Conservation (phyloP, 768 basidiomycete species). For the Tricholoma furcatifolium region DNA sequence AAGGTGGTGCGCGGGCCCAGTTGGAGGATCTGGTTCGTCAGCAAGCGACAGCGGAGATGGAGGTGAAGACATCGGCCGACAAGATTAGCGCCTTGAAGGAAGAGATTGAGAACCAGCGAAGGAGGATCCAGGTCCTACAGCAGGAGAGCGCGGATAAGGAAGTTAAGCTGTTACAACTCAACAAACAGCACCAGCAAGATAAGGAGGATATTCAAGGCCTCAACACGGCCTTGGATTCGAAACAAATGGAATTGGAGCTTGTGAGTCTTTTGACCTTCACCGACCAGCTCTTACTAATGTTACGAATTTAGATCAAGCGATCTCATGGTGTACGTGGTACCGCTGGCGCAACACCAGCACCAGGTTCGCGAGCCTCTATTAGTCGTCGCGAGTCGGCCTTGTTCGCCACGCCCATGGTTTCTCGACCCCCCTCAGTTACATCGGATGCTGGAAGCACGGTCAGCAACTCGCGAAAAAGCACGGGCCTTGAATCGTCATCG, state of each 20-base stretch:
- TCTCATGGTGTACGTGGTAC: slow-evolving; percentile 55
- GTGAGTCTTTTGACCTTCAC: slow-evolving; percentile 44
- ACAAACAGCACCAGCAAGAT: slow-evolving; percentile 67
- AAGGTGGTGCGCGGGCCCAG: slow-evolving; percentile 42
- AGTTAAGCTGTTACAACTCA: slow-evolving; percentile 70
- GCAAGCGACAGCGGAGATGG: slow-evolving; percentile 56
- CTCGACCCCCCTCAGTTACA: slow-evolving; percentile 55
- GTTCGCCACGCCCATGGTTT: slow-evolving; percentile 51
- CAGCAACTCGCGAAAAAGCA: slow-evolving; percentile 33
- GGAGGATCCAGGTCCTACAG: slow-evolving; percentile 68
- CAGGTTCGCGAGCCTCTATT: slow-evolving; percentile 33
- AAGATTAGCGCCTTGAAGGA: slow-evolving; percentile 48
- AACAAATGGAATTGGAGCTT: slow-evolving; percentile 91
- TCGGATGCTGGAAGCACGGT: slow-evolving; percentile 47
- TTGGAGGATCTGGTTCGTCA: slow-evolving; percentile 50
- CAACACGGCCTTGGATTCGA: slow-evolving; percentile 90
- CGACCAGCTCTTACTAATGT: neutral
- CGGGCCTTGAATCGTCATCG: slow-evolving; percentile 31
- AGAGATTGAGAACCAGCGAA: slow-evolving; percentile 58
- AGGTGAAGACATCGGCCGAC: slow-evolving; percentile 46
- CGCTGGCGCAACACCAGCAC: slow-evolving; percentile 55
- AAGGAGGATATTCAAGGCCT: slow-evolving; percentile 81
- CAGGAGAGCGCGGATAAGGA: slow-evolving; percentile 86
- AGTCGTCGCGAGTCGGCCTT: slow-evolving; percentile 56
- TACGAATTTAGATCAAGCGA: slow-evolving; percentile 56